phyloP scores from a whole-genome alignment of 2,329 filamentous ascomycete genomes.

The Colletotrichum tropicicola region DNA sequence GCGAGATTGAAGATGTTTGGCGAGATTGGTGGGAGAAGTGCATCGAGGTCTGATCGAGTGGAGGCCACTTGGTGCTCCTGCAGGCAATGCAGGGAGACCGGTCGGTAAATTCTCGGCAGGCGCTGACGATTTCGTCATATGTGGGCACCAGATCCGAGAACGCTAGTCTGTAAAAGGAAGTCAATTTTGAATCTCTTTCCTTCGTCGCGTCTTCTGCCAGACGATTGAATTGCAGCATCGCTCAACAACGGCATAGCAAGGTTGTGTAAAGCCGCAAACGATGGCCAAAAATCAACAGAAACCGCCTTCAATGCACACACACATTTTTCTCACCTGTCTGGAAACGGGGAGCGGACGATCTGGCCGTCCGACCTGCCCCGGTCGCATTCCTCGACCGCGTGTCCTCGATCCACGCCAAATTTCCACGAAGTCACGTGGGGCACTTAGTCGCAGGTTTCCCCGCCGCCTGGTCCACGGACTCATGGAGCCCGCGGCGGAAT shows the following conservation, averaged over 20 bases:
- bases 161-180: constrained; percentile 14
- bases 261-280: too few relatives aligned
- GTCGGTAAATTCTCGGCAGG: constrained; percentile 12
- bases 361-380: background rate
- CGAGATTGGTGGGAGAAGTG: background rate
- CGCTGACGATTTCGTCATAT: background rate
- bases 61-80: background rate
- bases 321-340: background rate
- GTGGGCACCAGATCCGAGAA: background rate
- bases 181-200: background rate
- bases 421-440: background rate
- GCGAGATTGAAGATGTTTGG: background rate
- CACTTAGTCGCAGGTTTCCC: background rate
- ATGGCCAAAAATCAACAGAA: background rate
- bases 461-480: background rate
- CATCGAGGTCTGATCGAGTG: background rate
- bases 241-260: background rate
- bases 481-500: background rate
- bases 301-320: background rate
- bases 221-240: background rate
- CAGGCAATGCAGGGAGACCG: background rate
- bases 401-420: background rate
- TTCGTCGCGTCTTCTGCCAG: constrained; percentile 23
- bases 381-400: background rate
- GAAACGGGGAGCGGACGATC: background rate